Evolutionary conservation across 805 yeast species (phyloP).

Genomic region (Isabelozyma gotoi): DNA sequence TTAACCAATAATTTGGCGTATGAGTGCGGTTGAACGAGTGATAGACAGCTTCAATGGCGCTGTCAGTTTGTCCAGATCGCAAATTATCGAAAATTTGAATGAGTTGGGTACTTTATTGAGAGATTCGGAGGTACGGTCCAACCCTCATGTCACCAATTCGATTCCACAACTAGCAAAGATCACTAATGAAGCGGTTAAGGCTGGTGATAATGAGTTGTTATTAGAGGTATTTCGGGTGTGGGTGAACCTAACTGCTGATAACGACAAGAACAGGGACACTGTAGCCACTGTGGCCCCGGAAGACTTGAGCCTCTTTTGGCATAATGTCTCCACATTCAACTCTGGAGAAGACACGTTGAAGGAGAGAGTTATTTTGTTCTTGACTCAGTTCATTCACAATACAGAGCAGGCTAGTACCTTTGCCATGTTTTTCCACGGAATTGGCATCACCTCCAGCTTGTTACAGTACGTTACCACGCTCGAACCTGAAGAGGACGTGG

Average conservation of each 20-base stretch:
- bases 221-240: conserved; percentile 26
- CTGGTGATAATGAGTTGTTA: conserved; percentile 3
- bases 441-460: conserved; percentile 2
- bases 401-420: conserved; percentile 17
- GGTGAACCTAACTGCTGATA: conserved; percentile 37
- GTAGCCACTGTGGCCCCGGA: conserved; percentile 3
- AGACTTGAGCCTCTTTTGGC: conserved; percentile 18
- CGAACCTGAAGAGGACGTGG: conserved; percentile 2
- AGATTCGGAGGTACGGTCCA: conserved; percentile 6
- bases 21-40: background rate
- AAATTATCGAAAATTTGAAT: conserved; percentile 3
- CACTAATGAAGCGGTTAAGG: conserved; percentile 2
- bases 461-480: background rate
- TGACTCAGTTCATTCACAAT: conserved; percentile 32
- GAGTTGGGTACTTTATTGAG: conserved; percentile 19
- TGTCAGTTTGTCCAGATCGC: background rate
- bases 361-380: conserved; percentile 18
- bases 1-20: background rate
- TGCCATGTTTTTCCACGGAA: conserved; percentile 11
- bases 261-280: conserved; percentile 19
- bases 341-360: background rate
- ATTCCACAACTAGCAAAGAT: conserved; percentile 6
- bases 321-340: background rate
- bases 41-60: background rate
- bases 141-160: conserved; percentile 5